Conservation (phyloP, 345 rosid species). For the Stellera chamaejasme region DNA sequence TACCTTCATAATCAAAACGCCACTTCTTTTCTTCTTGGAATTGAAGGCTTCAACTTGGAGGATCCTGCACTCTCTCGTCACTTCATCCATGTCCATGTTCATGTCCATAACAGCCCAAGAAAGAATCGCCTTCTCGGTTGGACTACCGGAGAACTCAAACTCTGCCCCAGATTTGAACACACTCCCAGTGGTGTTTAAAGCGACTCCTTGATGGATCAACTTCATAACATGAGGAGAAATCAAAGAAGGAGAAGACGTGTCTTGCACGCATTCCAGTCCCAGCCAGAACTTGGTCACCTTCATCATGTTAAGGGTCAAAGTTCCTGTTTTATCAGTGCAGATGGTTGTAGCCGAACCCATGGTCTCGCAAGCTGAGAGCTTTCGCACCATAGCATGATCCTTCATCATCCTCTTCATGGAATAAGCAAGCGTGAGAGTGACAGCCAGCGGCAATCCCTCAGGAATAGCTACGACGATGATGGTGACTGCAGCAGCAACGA, state of each 20-base stretch:
- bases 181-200: conserved; percentile 59
- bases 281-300: conserved; percentile 55
- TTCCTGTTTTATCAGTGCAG: conserved; percentile 78
- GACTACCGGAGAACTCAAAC: conserved; percentile 47
- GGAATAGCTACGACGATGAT: conserved; percentile 89
- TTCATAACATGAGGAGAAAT: conserved; percentile 29
- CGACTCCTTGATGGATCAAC: conserved; percentile 45
- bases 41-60: conserved; percentile 64
- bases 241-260: conserved; percentile 3
- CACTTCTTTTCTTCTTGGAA: conserved; percentile 61
- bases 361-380: conserved; percentile 74
- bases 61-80: conserved; percentile 20
- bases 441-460: conserved; percentile 76
- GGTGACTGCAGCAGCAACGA: conserved; percentile 66
- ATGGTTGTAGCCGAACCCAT: conserved; percentile 82
- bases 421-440: conserved; percentile 68
- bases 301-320: conserved; percentile 69
- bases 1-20: conserved; percentile 36
- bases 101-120: conserved; percentile 52
- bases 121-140: conserved; percentile 71
- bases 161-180: conserved; percentile 25
- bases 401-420: conserved; percentile 81
- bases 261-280: conserved; percentile 29
- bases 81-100: conserved; percentile 32
- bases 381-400: conserved; percentile 80